Conservation (phyloP, 148 eudicot genomes). For the Silene conica region DNA sequence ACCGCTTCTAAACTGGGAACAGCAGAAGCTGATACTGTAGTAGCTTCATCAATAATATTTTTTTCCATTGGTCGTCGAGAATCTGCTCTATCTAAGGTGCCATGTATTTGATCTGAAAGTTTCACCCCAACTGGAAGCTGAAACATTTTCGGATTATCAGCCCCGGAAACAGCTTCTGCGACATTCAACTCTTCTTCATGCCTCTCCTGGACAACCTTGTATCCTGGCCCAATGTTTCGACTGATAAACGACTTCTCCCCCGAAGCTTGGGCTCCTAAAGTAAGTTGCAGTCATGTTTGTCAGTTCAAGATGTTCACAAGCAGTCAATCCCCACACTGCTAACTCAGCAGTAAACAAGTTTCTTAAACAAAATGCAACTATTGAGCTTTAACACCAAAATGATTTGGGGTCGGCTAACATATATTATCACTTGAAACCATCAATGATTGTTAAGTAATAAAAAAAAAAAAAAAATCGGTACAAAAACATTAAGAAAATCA, state of each 20-base stretch:
- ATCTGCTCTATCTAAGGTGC: constrained; percentile 29
- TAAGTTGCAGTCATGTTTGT: not conserved
- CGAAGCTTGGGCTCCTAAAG: constrained; percentile 38
- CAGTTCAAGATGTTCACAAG: not conserved
- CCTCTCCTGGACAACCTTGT: constrained; percentile 28
- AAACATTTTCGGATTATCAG: constrained; percentile 46
- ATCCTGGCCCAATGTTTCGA: constrained; percentile 39
- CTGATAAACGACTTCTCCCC: constrained; percentile 43
- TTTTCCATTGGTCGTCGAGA: constrained; percentile 26
- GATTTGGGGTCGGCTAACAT: no score
- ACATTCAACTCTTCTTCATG: constrained; percentile 34
- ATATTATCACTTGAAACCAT: no score
- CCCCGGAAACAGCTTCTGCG: constrained; percentile 30
- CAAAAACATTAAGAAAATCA: no score
- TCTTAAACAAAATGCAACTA: no score
- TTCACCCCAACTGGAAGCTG: constrained; percentile 87
- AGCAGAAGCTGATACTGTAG: constrained; percentile 25
- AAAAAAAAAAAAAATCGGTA: no score
- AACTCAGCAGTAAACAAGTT: no score
- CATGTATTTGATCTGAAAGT: constrained; percentile 36
- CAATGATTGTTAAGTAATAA: no score
- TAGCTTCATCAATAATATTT: constrained; percentile 24
- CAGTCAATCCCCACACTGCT: not conserved
- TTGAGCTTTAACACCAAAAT: no score
- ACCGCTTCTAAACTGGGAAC: constrained; percentile 33